These are phyloP conservation scores for Ricinus communis DNA, from an alignment of 345 rosid species.

Conservation along the genomic window DNA sequence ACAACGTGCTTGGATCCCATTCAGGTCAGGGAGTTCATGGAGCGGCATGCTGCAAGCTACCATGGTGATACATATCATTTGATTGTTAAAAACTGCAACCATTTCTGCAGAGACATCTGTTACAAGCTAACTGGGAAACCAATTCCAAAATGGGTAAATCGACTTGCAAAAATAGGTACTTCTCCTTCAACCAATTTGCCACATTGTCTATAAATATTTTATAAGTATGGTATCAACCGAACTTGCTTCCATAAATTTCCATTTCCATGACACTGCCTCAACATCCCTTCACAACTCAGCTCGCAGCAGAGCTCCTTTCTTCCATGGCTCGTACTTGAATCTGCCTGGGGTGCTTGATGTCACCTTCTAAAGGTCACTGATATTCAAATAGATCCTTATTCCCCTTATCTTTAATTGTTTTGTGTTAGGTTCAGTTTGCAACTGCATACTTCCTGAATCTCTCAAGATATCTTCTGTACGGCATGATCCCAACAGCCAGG, in stretches of 20 bases:
- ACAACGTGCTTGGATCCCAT: slow-evolving; percentile 78
- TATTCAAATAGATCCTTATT: neutral
- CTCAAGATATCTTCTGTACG: slow-evolving; percentile 62
- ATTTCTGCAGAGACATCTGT: slow-evolving; percentile 82
- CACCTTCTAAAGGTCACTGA: neutral
- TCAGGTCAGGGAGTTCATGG: slow-evolving; percentile 93
- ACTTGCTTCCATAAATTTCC: neutral
- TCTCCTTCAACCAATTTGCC: neutral
- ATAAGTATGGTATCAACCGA: too few species aligned
- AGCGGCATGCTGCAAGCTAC: slow-evolving; percentile 65
- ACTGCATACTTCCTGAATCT: slow-evolving; percentile 85
- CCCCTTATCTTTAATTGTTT: neutral
- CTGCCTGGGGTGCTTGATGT: neutral
- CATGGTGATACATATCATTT: slow-evolving; percentile 92
- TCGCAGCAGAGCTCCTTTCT: neutral
- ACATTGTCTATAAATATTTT: neutral
- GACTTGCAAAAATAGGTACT: slow-evolving; percentile 85
- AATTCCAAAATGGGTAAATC: slow-evolving; percentile 95
- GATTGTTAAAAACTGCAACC: slow-evolving; percentile 94
- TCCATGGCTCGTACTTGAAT: neutral
- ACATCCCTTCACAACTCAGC: neutral
- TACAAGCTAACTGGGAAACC: slow-evolving; percentile 71
- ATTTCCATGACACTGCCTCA: neutral
- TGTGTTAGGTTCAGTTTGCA: slow-evolving; percentile 80
- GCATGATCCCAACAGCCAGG: slow-evolving; percentile 60